Conservation (phyloP, 2,329 filamentous ascomycete species). For the Balansia obtecta region DNA sequence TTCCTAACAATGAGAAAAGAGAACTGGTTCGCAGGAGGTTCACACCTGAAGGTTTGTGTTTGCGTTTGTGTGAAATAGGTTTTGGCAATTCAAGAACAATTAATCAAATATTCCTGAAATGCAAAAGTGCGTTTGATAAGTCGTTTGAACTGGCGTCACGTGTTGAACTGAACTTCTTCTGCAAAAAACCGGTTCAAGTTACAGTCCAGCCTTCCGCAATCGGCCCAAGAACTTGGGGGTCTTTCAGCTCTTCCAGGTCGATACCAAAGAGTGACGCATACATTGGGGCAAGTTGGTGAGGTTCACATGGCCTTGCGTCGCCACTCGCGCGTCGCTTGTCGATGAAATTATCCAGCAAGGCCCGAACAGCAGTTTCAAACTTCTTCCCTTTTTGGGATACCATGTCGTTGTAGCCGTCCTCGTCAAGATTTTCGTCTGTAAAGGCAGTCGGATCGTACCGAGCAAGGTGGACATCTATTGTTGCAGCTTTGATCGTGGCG, state of each 20-base stretch:
- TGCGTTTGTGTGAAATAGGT: too few species aligned
- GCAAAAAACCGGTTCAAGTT: too few species aligned
- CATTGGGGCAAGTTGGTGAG: slow-evolving; percentile 9
- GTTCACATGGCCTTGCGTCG: slow-evolving; percentile 10
- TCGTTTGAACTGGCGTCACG: too few species aligned
- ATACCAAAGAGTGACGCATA: slow-evolving; percentile 9
- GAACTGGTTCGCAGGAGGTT: too few species aligned
- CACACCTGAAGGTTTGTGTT: too few species aligned
- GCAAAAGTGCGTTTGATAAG: too few species aligned
- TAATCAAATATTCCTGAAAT: too few species aligned
- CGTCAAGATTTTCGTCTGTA: not conserved
- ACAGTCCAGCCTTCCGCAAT: slow-evolving; percentile 1
- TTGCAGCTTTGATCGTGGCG: slow-evolving; percentile 3
- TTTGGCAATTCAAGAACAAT: too few species aligned
- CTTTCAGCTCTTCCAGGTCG: slow-evolving; percentile 4
- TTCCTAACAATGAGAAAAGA: too few species aligned
- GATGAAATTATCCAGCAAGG: slow-evolving; percentile 6
- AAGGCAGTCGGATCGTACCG: not conserved
- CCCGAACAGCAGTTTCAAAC: slow-evolving; percentile 3
- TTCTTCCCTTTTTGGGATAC: not conserved
- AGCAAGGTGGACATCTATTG: slow-evolving; percentile 4
- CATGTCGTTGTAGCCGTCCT: not conserved
- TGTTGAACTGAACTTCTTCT: too few species aligned
- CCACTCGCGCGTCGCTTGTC: slow-evolving; percentile 9
- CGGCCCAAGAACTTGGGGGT: slow-evolving; percentile 1